Base-by-base conservation (phyloP, 331 rosid genomes). In the Arachis monticola region DNA sequence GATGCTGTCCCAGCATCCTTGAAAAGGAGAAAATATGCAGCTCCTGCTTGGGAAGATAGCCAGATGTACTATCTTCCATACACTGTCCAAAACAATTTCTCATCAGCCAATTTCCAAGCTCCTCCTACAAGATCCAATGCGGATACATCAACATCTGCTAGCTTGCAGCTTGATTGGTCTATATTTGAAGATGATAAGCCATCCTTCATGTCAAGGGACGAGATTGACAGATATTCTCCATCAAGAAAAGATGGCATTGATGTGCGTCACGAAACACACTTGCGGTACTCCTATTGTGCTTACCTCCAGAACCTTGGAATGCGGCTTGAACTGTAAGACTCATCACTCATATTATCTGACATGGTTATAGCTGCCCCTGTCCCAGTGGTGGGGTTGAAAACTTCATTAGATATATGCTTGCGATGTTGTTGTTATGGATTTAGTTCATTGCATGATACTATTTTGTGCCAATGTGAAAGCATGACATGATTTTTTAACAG, bases 181-280 rank as follows among this genome's bases (percentile, higher is more conserved):
- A 70, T 79, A 62, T 89, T 88, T 77, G 97, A 90, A 45, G 97
- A 92, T 27, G 99, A 92, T 51, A 88, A 84, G 60, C 88, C 85
- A 5, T 60, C 75, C 67, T 90, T 92, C 69, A 71, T 95, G 99
- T 92, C 99, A 7, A 90, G 97, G 85, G 98, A 88, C 75, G 98
- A 92, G 84, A 92, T 95, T 74, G 99, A 95, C 82, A 89, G 97
- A 85, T 52, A 67, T 80, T 95, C 99, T 76, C 99, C 99, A 22
- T 95, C 99, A 61, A 87, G 97, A 68, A 95, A 89, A 86, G 98
- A 95, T 74, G 99, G 99, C 40, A 95, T 95, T 60, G 93, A 95
- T 79, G 86, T 90, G 12, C 73, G 75, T 61, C 99, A 91, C 3
- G 99, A 95, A 83, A 82, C 93, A 10, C 88, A 95, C 67, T 74